Evolutionary conservation across 2,329 filamentous ascomycete genomes (phyloP).

Genomic region (Colletotrichum neosansevieriae): DNA sequence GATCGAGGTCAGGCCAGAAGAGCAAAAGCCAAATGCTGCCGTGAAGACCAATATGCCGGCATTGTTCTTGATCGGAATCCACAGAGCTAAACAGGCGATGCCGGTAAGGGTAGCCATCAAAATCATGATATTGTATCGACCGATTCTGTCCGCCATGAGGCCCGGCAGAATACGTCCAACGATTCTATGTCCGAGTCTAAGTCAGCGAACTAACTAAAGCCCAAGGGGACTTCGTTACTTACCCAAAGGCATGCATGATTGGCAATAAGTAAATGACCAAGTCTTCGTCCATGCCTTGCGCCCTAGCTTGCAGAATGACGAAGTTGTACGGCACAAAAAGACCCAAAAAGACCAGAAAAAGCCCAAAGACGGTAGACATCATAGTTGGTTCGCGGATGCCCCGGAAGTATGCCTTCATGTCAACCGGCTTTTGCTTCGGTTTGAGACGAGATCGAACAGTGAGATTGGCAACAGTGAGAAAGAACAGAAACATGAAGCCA

Average conservation of each 20-base stretch:
- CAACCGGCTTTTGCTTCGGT: conserved; percentile 59
- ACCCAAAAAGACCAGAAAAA: conserved; percentile 68
- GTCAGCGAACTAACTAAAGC: background rate
- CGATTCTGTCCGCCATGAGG: conserved; percentile 58
- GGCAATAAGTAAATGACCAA: conserved; percentile 62
- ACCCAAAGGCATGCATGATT: conserved; percentile 69
- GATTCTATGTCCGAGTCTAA: conserved; percentile 50
- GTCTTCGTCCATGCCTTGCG: conserved; percentile 54
- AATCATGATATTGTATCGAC: conserved; percentile 62
- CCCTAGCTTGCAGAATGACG: conserved; percentile 61
- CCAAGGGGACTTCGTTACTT: conserved; percentile 39
- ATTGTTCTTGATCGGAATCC: conserved; percentile 62
- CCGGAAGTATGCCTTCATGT: conserved; percentile 58
- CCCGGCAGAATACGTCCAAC: conserved; percentile 65
- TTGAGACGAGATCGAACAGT: conserved; percentile 58
- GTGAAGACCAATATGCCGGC: conserved; percentile 73
- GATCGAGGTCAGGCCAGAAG: conserved; percentile 74
- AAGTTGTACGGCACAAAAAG: conserved; percentile 67
- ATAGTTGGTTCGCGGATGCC: conserved; percentile 60
- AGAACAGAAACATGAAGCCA: conserved; percentile 58
- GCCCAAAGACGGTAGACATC: conserved; percentile 54
- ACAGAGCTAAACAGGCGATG: conserved; percentile 59
- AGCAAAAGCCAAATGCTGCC: conserved; percentile 77
- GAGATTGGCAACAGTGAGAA: conserved; percentile 50
- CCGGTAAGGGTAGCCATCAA: conserved; percentile 63